A percentile compares a stretch with the other conserved stretches of the same genome.
phyloP scores from a whole-genome alignment of 768 basidiomycete genomes.

The Psilocybe subaeruginosa region DNA sequence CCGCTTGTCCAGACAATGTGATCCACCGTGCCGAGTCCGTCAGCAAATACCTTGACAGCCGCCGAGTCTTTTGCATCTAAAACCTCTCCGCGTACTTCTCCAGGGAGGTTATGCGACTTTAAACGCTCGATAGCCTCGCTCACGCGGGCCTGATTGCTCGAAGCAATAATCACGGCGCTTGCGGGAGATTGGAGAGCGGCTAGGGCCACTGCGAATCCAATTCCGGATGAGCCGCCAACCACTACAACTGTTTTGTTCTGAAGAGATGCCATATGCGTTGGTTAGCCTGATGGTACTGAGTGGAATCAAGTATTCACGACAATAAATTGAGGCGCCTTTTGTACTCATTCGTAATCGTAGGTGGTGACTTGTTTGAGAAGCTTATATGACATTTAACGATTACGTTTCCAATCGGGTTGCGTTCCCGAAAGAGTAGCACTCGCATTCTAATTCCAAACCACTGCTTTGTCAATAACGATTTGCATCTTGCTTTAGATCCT shows the following conservation, averaged over 20 bases:
- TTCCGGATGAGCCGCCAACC: background rate
- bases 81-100: slow-evolving; percentile 2
- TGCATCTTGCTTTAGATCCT: too few relatives aligned
- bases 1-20: background rate
- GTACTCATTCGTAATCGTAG: too few relatives aligned
- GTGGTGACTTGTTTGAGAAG: too few relatives aligned
- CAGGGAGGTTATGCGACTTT: background rate
- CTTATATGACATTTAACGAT: too few relatives aligned
- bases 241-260: slow-evolving; percentile 2
- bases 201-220: background rate
- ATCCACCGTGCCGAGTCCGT: background rate
- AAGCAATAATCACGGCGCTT: background rate
- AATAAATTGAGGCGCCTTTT: too few relatives aligned
- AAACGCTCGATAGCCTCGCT: background rate
- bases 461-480: too few relatives aligned
- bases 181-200: background rate
- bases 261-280: background rate
- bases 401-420: too few relatives aligned
- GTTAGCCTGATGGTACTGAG: too few relatives aligned
- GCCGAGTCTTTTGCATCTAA: background rate
- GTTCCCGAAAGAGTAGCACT: too few relatives aligned
- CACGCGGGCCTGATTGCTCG: background rate
- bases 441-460: too few relatives aligned
- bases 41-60: background rate
- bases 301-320: too few relatives aligned